Conservation (phyloP, 2,329 filamentous ascomycete species). For the Cladorrhinum sp. region DNA sequence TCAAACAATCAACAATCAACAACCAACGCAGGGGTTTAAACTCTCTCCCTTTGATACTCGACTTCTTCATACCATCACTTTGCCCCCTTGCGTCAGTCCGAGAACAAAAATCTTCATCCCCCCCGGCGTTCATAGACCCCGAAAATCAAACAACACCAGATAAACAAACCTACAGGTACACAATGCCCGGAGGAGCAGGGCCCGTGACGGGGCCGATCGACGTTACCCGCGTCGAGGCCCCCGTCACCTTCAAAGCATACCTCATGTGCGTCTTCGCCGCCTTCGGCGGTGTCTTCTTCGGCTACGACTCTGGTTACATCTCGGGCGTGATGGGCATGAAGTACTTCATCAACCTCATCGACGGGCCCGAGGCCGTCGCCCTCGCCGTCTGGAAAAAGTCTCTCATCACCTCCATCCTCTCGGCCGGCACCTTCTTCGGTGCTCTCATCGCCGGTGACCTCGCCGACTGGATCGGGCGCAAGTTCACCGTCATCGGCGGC, state of each 20-base stretch:
- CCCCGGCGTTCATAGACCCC: not conserved
- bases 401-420: constrained; percentile 65
- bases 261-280: constrained; percentile 58
- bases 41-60: no score
- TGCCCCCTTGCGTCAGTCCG: no score
- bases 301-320: constrained; percentile 58
- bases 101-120: not conserved
- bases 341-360: constrained; percentile 35
- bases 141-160: not conserved
- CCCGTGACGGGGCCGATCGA: constrained; percentile 30
- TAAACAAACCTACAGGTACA: constrained; percentile 4
- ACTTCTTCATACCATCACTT: not conserved
- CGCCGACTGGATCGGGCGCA: constrained; percentile 61
- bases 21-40: not conserved
- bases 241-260: constrained; percentile 56
- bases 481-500: constrained; percentile 56
- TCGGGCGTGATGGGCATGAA: constrained; percentile 42
- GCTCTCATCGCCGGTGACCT: constrained; percentile 63
- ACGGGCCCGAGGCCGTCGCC: constrained; percentile 17
- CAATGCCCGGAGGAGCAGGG: constrained; percentile 18
- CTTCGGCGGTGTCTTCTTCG: constrained; percentile 59
- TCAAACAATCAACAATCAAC: not conserved
- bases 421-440: constrained; percentile 61
- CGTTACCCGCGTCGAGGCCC: constrained; percentile 53
- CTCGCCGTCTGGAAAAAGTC: constrained; percentile 27